phyloP scores from a whole-genome alignment of 805 yeast genomes.

The Nakazawaea anatomiae region DNA sequence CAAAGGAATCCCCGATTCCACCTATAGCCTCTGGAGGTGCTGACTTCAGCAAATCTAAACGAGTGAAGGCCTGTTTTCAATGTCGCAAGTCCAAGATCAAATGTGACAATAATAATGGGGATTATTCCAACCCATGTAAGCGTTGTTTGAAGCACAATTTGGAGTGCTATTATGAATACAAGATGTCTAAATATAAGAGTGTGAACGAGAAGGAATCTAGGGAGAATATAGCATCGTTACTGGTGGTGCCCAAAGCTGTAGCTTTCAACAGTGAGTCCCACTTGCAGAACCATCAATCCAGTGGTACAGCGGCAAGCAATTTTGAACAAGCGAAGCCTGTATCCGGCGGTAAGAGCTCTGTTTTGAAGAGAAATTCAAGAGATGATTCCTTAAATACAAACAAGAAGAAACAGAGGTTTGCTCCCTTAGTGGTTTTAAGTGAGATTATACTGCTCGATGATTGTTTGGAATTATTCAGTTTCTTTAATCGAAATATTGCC shows the following conservation, averaged over 20 bases:
- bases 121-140: conserved; percentile 44
- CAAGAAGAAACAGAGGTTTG: background rate
- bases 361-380: too few species aligned
- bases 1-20: background rate
- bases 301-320: too few species aligned
- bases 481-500: conserved; percentile 49
- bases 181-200: conserved; percentile 34
- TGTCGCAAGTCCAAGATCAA: conserved; percentile 60
- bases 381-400: background rate
- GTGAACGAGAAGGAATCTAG: background rate
- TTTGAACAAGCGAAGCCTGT: too few species aligned
- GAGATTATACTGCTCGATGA: conserved; percentile 7
- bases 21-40: background rate
- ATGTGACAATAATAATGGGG: conserved; percentile 41
- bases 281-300: too few species aligned
- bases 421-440: conserved; percentile 11
- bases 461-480: conserved; percentile 34
- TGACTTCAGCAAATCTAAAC: conserved; percentile 11
- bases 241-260: background rate
- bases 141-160: conserved; percentile 47
- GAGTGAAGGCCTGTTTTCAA: conserved; percentile 53
- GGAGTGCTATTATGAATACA: conserved; percentile 53
- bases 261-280: too few species aligned
- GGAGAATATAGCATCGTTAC: background rate
- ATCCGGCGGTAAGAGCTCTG: too few species aligned